These are phyloP conservation scores for Fusarium fracticaudum DNA, from an alignment of 2,329 filamentous ascomycete species.

Conservation along the genomic window DNA sequence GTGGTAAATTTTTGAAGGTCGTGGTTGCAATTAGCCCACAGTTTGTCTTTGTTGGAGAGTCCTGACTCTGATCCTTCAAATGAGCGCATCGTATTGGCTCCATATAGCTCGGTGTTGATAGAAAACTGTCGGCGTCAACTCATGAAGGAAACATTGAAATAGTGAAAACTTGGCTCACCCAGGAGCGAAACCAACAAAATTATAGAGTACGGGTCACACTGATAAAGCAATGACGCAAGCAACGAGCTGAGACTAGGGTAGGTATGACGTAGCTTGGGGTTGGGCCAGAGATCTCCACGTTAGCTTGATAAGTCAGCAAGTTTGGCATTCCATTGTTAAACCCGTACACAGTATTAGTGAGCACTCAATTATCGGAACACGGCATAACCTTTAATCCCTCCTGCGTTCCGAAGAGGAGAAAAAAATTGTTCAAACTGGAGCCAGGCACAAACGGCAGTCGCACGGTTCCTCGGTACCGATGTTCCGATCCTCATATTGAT, in stretches of 20 bases:
- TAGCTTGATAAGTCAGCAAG: constrained; percentile 11
- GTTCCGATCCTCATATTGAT: constrained; percentile 12
- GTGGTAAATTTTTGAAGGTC: not conserved
- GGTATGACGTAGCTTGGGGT: constrained; percentile 18
- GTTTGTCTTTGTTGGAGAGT: not conserved
- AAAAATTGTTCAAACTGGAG: constrained; percentile 13
- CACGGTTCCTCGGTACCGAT: constrained; percentile 35
- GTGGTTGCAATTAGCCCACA: not conserved
- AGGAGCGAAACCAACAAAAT: not conserved
- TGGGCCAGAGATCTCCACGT: not conserved
- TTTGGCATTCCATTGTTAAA: not conserved
- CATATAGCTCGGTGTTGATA: not conserved
- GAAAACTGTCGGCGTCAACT: not conserved
- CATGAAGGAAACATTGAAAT: not conserved
- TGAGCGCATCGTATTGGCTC: not conserved
- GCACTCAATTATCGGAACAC: not conserved
- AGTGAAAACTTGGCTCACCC: not conserved
- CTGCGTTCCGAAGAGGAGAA: not conserved
- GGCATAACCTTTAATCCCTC: constrained; percentile 25
- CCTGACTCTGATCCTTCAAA: not conserved
- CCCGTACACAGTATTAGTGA: not conserved
- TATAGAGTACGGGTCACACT: constrained; percentile 4
- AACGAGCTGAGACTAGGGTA: not conserved
- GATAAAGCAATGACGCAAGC: constrained; percentile 26
- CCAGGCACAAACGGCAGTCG: constrained; percentile 26